Base-by-base conservation (phyloP, 2,329 filamentous ascomycete species). In the Aureobasidium sp. region DNA sequence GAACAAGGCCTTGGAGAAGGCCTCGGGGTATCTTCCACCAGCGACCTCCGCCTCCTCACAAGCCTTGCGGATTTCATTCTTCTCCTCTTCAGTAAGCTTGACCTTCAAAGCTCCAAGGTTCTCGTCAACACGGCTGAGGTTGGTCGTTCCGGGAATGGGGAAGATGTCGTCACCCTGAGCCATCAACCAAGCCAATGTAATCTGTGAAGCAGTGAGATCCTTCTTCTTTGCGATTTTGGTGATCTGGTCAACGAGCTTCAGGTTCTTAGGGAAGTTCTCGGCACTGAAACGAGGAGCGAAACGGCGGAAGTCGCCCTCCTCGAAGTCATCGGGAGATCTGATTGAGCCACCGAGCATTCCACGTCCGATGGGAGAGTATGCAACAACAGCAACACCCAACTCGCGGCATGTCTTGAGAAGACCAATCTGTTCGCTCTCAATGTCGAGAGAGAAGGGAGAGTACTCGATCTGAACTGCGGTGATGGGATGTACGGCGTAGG, bases 171-270 rank as follows among this genome's bases (percentile, higher is more conserved):
- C 51, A 0, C 82, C 83, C 67, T 87, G 84, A 4, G 79, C 79
- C 65, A 86, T 67, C 62, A 88, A 67, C 85, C 86, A 89, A 0
- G 85, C 85, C 32, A 88, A 74, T 1, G 83, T 81, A 36, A 89
- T 69, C 69, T 89, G 81, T 1, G 77, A 78, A 0, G 83, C 67
- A 0, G 85, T 85, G 50, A 76, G 78, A 3, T 75, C 78, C 72
- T 88, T 87, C 64, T 73, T 75, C 46, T 77, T 72, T 0, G 83
- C 84, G 6, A 87, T 68, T 5, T 68, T 73, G 3, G 73, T 70
- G 62, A 87, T 76, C 20, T 71, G 71, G 36, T 82, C 78, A 3
- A 85, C 79, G 2, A 87, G 70, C 65, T 76, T 73, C 12, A 85
- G 64, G 65, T 87, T 87, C 70, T 82, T 81, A 9, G 70, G 72